These are phyloP conservation scores for Dryas drummondii DNA, from an alignment of 306 rosid genomes.

Conservation along the genomic window DNA sequence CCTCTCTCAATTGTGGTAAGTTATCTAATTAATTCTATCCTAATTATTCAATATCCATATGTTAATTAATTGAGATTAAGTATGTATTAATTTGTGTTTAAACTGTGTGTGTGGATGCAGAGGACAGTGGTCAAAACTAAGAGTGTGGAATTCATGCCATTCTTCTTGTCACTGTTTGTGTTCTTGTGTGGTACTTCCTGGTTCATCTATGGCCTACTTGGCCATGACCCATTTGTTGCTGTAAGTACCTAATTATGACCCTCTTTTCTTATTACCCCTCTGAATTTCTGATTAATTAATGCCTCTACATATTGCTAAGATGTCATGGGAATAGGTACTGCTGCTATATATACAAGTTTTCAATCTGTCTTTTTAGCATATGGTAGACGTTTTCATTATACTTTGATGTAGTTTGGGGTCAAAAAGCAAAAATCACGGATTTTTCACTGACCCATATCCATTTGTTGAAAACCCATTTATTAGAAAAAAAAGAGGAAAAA, in stretches of 20 bases:
- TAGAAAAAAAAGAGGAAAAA: too few species aligned
- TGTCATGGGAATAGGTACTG: too few species aligned
- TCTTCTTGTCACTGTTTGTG: slow-evolving; percentile 76
- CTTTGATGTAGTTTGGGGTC: too few species aligned
- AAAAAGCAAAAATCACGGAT: too few species aligned
- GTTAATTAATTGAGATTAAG: too few species aligned
- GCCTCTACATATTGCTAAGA: too few species aligned
- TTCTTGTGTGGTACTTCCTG: slow-evolving; percentile 89
- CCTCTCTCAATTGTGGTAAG: slow-evolving; percentile 88
- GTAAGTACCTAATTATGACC: slow-evolving; percentile 37
- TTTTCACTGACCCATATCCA: too few species aligned
- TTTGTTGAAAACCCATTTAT: too few species aligned
- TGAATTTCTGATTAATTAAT: background rate
- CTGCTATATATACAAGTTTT: too few species aligned
- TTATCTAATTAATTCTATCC: background rate
- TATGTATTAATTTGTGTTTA: background rate
- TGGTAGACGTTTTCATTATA: too few species aligned
- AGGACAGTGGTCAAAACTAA: slow-evolving; percentile 71
- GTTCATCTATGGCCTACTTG: slow-evolving; percentile 79
- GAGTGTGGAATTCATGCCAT: slow-evolving; percentile 95
- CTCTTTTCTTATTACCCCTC: background rate
- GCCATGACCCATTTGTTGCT: slow-evolving; percentile 76
- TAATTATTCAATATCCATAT: too few species aligned
- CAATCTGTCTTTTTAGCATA: too few species aligned
- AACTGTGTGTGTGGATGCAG: slow-evolving; percentile 40